Conservation (phyloP, 805 yeast species). For the Starmerella stellata region DNA sequence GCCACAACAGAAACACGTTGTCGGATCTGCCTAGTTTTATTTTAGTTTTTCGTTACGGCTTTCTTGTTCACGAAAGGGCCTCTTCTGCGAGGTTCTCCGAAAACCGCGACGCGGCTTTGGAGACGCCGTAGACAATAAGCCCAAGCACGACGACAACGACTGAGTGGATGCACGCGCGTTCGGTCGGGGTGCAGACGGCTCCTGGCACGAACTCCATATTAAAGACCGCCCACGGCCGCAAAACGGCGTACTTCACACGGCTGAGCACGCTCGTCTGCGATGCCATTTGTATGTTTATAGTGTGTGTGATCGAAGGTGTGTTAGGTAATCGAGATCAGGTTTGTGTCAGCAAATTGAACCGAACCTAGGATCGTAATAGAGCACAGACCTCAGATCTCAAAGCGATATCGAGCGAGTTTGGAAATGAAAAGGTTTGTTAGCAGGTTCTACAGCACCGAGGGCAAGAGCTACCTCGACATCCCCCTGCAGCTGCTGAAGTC, state of each 20-base stretch:
- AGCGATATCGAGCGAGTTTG: too few relatives aligned
- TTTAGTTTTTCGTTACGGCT: too few relatives aligned
- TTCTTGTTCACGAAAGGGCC: too few relatives aligned
- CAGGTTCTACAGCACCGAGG: neutral
- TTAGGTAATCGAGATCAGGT: too few relatives aligned
- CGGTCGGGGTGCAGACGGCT: slow-evolving; percentile 8
- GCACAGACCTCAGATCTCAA: too few relatives aligned
- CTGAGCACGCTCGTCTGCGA: neutral
- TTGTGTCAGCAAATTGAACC: too few relatives aligned
- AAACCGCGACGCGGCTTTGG: slow-evolving; percentile 3
- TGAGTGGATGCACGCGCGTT: slow-evolving; percentile 2
- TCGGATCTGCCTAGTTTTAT: too few relatives aligned
- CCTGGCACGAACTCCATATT: slow-evolving; percentile 14
- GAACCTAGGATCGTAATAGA: too few relatives aligned
- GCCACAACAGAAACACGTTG: too few relatives aligned
- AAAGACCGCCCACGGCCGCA: slow-evolving; percentile 5
- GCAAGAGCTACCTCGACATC: neutral
- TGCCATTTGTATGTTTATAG: too few relatives aligned
- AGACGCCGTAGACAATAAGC: slow-evolving; percentile 9
- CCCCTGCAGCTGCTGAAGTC: neutral
- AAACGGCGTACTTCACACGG: neutral
- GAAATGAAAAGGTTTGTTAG: too few relatives aligned
- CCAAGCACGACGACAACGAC: slow-evolving; percentile 4
- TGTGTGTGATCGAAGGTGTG: too few relatives aligned
- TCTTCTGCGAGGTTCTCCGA: neutral